phyloP scores from a whole-genome alignment of 2,329 filamentous ascomycete genomes.

The Cladosporium cucumerinum region DNA sequence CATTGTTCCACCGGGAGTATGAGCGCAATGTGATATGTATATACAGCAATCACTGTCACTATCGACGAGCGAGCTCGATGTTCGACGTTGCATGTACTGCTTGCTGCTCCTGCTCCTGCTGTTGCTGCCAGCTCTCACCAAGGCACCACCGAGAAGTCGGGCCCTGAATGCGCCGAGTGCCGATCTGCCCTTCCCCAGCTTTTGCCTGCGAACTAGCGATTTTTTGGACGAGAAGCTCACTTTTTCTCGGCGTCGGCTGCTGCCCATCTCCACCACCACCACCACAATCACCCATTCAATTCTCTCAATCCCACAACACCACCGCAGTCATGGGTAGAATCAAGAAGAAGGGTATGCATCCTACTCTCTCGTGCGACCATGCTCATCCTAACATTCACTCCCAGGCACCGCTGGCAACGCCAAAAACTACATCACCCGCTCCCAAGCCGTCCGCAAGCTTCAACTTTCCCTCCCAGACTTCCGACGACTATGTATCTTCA shows the following conservation, averaged over 20 bases:
- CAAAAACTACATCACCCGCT: constrained; percentile 98
- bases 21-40: background rate
- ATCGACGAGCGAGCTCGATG: background rate
- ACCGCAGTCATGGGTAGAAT: constrained; percentile 62
- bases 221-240: constrained; percentile 12
- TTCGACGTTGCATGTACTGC: background rate
- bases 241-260: constrained; percentile 12
- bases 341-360: constrained; percentile 76
- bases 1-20: constrained; percentile 11
- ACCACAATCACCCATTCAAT: background rate
- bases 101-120: too few species aligned
- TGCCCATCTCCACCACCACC: background rate
- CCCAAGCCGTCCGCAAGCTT: constrained; percentile 94
- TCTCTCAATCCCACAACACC: constrained; percentile 7
- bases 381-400: constrained; percentile 2
- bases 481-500: constrained; percentile 98
- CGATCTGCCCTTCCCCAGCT: constrained; percentile 12
- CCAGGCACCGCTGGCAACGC: constrained; percentile 79
- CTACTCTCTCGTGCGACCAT: constrained; percentile 6
- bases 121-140: background rate
- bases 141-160: background rate
- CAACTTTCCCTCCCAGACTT: constrained; percentile 97
- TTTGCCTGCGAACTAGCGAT: constrained; percentile 3
- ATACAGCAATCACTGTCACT: background rate
- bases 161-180: background rate